Evolutionary conservation across 2,329 filamentous ascomycete genomes (phyloP), one percentile per base, ranked within the genome.

Genomic region (Cladosporium halotolerans): DNA sequence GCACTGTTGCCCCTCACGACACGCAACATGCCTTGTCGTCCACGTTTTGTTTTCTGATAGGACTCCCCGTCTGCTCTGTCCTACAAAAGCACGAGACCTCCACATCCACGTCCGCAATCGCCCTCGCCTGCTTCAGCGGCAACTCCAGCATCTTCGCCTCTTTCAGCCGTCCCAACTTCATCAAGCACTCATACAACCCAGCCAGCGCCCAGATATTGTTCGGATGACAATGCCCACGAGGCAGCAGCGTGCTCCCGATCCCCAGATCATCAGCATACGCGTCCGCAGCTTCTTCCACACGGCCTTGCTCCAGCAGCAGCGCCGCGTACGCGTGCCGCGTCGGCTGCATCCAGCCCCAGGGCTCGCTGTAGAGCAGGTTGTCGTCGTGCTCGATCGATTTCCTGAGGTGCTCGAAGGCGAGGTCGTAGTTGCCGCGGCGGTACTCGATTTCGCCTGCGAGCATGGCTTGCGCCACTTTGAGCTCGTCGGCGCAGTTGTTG

Each of bases 291-390:
- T 73, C 68, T 50, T 70, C 64, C 4, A 71, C 57, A 18, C 44
- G 46, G 0, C 78, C 80, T 61, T 85, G 84, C 63, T 89, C 86
- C 1, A 87, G 72, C 16, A 87, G 64, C 3, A 89, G 71, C 0
- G 85, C 85, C 0, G 81, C 85, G 36, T 82, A 82, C 0, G 85
- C 85, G 65, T 89, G 86, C 1, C 84, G 75, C 0, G 81, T 78
- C 0, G 85, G 85, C 62, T 87, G 84, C 85, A 89, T 88, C 85
- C 85, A 89, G 0, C 83, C 84, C 84, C 85, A 88, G 0, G 86
- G 85, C 64, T 89, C 86, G 56, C 84, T 82, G 55, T 86, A 89
- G 0, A 82, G 81, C 14, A 89, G 71, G 0, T 66, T 68, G 61
- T 86, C 84, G 55, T 85, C 82, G 1, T 79, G 72, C 0, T 67